Conservation (phyloP, 768 basidiomycete genomes). For the Naganishia vaughanmartiniae region DNA sequence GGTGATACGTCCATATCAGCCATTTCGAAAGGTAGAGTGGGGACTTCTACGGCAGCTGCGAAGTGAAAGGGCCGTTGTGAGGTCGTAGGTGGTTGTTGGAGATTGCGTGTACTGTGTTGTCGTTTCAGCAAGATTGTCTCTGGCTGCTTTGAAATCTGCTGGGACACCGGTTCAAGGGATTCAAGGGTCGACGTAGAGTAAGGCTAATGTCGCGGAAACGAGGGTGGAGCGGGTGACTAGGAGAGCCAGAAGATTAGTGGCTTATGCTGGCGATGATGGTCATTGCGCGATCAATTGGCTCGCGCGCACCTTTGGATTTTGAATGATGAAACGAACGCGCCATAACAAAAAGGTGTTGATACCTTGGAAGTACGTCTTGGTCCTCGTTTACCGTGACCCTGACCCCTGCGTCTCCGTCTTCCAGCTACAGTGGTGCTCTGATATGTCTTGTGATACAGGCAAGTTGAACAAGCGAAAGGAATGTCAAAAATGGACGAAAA, state of each 20-base stretch:
- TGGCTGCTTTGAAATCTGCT: background rate
- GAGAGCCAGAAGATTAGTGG: background rate
- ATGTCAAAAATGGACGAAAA: too few relatives aligned
- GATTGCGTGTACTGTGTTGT: background rate
- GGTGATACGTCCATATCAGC: slow-evolving; percentile 27
- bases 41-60: background rate
- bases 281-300: background rate
- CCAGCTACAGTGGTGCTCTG: too few relatives aligned
- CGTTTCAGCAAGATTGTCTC: background rate
- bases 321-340: background rate
- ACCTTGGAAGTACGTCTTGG: background rate
- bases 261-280: slow-evolving; percentile 3
- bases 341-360: background rate
- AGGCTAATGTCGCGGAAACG: background rate
- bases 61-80: slow-evolving; percentile 10
- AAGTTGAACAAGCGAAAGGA: background rate
- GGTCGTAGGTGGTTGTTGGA: background rate
- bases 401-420: too few relatives aligned
- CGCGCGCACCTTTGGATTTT: background rate
- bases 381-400: too few relatives aligned
- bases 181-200: background rate
- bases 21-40: background rate
- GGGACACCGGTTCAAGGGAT: background rate
- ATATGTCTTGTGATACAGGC: too few relatives aligned
- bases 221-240: background rate